Conservation (phyloP, 345 rosid species). For the Schrenkiella parvula region DNA sequence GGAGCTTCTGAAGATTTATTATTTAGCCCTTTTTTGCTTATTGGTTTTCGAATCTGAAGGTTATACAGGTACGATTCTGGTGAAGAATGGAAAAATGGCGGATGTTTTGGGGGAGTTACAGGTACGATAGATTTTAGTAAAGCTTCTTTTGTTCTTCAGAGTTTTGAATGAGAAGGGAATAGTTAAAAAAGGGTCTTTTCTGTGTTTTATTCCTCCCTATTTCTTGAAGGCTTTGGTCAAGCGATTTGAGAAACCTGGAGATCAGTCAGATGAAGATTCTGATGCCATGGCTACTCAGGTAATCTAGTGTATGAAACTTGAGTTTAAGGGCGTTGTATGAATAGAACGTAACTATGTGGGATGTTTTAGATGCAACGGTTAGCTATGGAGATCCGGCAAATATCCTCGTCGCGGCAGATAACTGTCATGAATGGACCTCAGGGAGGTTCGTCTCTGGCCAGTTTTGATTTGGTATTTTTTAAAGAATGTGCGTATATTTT, state of each 20-base stretch:
- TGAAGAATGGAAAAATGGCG: slow-evolving; percentile 80
- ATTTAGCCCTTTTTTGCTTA: background rate
- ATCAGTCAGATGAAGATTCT: slow-evolving; percentile 46
- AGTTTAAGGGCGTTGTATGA: background rate
- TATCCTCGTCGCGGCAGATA: slow-evolving; percentile 64
- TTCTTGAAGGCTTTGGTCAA: slow-evolving; percentile 49
- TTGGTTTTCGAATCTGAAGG: slow-evolving; percentile 39
- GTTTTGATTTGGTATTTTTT: background rate
- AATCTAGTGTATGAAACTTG: background rate
- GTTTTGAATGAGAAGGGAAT: background rate
- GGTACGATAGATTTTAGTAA: slow-evolving; percentile 36
- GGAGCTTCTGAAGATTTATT: background rate
- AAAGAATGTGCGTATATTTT: background rate
- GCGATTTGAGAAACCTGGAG: slow-evolving; percentile 60
- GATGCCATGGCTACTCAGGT: slow-evolving; percentile 31
- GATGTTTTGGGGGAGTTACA: slow-evolving; percentile 73
- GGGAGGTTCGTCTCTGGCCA: slow-evolving; percentile 31
- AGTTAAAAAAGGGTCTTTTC: background rate
- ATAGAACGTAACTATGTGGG: background rate
- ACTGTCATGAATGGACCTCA: slow-evolving; percentile 73
- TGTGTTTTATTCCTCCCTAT: background rate
- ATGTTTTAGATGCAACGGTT: slow-evolving; percentile 52
- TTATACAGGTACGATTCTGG: slow-evolving; percentile 67
- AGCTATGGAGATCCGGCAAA: slow-evolving; percentile 61
- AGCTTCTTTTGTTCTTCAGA: slow-evolving; percentile 4